Conservation (phyloP, 1,139 yeast genomes). For the Lodderomyces elongisporus region DNA sequence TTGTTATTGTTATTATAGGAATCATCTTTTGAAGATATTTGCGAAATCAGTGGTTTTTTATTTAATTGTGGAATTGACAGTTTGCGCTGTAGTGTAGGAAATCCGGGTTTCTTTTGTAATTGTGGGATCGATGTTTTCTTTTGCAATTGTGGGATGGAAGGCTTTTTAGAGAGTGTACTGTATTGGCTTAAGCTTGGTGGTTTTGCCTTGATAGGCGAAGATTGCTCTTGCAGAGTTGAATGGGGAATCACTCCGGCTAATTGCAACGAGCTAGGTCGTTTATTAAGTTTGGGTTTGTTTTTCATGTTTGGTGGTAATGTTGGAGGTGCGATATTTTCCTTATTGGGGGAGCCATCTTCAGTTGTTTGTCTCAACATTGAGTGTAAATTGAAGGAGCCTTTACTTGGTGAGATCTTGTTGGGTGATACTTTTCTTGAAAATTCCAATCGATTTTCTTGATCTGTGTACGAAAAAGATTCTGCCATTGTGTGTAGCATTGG, state of each 20-base stretch:
- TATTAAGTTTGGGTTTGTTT: conserved; percentile 19
- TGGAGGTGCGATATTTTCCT: conserved; percentile 22
- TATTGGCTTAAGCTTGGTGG: no score
- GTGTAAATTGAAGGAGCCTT: conserved; percentile 36
- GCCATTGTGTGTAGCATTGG: conserved; percentile 7
- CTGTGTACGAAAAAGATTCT: no score
- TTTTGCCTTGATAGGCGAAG: no score
- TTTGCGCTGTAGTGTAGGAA: conserved; percentile 14
- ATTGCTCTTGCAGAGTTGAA: no score
- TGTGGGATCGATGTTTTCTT: conserved; percentile 10
- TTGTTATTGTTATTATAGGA: no score
- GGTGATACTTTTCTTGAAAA: conserved; percentile 1
- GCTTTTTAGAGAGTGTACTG: conserved; percentile 14
- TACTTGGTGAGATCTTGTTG: conserved; percentile 33
- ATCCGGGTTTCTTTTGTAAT: conserved; percentile 14
- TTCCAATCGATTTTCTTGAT: conserved; percentile 13
- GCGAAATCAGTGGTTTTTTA: conserved; percentile 14
- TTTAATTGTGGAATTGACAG: conserved; percentile 14
- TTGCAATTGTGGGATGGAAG: conserved; percentile 10
- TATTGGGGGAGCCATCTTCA: conserved; percentile 16
- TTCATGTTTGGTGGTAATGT: conserved; percentile 3
- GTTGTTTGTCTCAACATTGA: conserved; percentile 21
- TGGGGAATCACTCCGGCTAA: conserved; percentile 29
- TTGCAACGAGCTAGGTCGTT: conserved; percentile 28
- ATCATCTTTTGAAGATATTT: no score